Evolutionary conservation across 352 stramenopile genomes (phyloP), one percentile per base, ranked within the genome.

Genomic region (Saprolegnia diclina): DNA sequence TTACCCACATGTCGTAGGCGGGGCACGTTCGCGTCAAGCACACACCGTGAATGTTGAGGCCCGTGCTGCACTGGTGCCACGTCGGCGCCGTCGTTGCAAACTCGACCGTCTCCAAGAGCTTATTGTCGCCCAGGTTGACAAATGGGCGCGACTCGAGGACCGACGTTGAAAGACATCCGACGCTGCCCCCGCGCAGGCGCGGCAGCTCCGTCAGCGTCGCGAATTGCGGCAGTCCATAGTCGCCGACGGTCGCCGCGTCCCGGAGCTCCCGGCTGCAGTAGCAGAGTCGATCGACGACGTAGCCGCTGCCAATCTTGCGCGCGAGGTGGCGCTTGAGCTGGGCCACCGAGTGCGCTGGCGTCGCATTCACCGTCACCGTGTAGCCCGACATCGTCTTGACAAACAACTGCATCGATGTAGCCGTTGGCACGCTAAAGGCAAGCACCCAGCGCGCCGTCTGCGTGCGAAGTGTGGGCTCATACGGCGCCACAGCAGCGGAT

Each of bases 1-100:
- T 67, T 11, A 72, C 65, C 10, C 38, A 18, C 18, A 22, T 5
- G 9, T 21, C 65, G 21, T 26, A 55, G 19, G 65, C 56, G 19
- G 19, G 40, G 21, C 65, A 72, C 9, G 10, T 22, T 21, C 2
- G 22, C 19, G 18, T 54, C 32, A 10, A 22, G 59, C 65, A 72
- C 6, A 13, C 6, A 11, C 65, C 65, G 46, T 72, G 38, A 67
- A 72, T n/a, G 46, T 67, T 72, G 18, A 72, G 46, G 9, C 65
- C 65, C 3, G 13, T 16, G n/a, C 38, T 9, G 5, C n/a, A 19
- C 5, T n/a, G 7, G 13, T 54, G 55, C 65, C 65, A 72, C 42
- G 16, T 19, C 19, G 65, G 65, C 1, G 53, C 54, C 61, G 22
- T 4, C 11, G 35, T n/a, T 4, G 24, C 46, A 65, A 66, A 72